These are phyloP conservation scores for Cicer judaicum DNA, from an alignment of 306 rosid genomes.

Conservation along the genomic window DNA sequence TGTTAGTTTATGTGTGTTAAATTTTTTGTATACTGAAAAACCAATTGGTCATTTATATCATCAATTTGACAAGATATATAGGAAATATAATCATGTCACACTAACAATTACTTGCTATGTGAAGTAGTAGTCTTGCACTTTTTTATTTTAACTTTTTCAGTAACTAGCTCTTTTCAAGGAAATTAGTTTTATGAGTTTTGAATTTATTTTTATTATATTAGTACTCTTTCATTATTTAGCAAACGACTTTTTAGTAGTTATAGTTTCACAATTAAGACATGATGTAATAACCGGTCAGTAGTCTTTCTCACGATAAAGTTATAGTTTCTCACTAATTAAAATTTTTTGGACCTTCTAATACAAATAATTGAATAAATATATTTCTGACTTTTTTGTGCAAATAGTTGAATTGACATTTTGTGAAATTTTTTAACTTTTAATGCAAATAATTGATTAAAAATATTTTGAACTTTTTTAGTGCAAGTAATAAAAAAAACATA, in stretches of 20 bases:
- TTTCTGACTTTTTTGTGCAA: no score
- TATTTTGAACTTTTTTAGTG: no score
- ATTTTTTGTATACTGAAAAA: background rate
- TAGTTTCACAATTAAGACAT: conserved; percentile 6
- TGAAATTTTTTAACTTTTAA: no score
- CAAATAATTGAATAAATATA: no score
- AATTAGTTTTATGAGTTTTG: background rate
- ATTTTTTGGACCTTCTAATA: no score
- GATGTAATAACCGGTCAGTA: background rate
- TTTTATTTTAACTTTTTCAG: background rate
- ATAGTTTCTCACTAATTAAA: no score
- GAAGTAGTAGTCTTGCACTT: background rate
- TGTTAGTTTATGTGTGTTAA: conserved; percentile 1
- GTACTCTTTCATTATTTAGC: background rate
- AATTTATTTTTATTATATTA: background rate
- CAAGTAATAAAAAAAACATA: no score
- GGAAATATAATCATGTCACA: background rate
- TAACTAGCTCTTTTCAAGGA: no score
- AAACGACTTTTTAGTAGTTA: background rate
- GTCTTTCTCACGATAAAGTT: no score
- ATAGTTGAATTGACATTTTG: no score
- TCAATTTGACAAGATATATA: background rate
- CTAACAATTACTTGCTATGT: background rate
- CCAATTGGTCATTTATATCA: background rate
- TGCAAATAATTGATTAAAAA: no score